Base-by-base conservation (phyloP, 1,284 basidiomycete species). In the Ceratobasidium sp. region DNA sequence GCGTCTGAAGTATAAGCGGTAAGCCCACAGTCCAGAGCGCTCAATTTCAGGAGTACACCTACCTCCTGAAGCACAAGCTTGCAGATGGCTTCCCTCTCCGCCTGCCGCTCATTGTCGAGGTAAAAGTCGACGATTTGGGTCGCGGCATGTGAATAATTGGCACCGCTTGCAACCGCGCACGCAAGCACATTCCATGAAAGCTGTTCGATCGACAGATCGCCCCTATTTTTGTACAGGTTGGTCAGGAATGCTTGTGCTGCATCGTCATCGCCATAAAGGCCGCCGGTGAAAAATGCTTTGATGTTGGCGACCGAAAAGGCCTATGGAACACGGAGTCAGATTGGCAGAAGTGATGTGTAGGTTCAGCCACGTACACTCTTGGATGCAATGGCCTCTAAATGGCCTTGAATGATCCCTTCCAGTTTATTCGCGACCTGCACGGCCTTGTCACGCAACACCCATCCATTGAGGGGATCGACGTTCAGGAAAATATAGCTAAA, bases 401-500 rank as follows among this genome's bases (percentile, higher is more conserved):
- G 84, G 39, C 81, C 82, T 76, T 83, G 81, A 39, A 88, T 81
- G 64, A 83, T 79, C 6, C 81, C 73, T 27, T 83, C 80, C 51
- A 91, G 80, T 31, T 85, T 77, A 2, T 83, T 76, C 43, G 84
- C 84, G 19, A 85, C 82, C 64, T 82, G 78, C 8, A 79, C 78
- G 1, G 88, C 84, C 24, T 83, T 83, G 74, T 87, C 83, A 41
- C 86, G 85, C 54, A 91, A 80, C 49, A 82, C 82, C 88, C 89
- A 93, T 74, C 91, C 89, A 74, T 86, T 78, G 39, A 81, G 83
- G 1, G 85, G 84, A 49, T 88, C 83, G 37, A 84, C 83, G 79
- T 91, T 88, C 61, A 88, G 79, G 81, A 88, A 90, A 14, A 89
- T 81, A 79, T 90, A 92, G 74, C 89, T 90, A 74, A n/a, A 65